Percentiles rank a stretch among this genome's conserved stretches.
phyloP scores from a whole-genome alignment of 306 rosid genomes.

The Quercus ilex region DNA sequence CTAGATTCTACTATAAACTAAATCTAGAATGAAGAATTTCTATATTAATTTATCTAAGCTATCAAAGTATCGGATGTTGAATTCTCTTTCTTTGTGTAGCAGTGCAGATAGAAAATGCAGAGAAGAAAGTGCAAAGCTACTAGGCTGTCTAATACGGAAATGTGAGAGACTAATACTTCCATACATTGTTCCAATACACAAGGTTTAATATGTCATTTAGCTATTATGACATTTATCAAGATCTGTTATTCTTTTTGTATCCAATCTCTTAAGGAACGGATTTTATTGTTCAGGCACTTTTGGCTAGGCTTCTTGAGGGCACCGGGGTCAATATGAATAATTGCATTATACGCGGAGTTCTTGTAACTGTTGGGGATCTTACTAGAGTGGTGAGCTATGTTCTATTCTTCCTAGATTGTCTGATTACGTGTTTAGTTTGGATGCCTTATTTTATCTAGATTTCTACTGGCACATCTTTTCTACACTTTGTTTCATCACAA shows the following conservation, averaged over 20 bases:
- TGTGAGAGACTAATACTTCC: constrained; percentile 93
- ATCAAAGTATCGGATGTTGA: constrained; percentile 22
- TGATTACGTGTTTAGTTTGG: background rate
- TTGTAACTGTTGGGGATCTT: constrained; percentile 96
- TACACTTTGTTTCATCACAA: too few species aligned
- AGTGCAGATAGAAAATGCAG: constrained; percentile 99
- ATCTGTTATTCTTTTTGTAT: constrained; percentile 5
- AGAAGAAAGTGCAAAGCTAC: constrained; percentile 96
- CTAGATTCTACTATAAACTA: background rate
- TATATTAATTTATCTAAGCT: background rate
- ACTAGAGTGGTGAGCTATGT: constrained; percentile 88
- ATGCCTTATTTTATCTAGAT: background rate
- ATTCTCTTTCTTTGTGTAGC: constrained; percentile 51
- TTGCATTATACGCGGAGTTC: constrained; percentile 91
- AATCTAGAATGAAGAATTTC: background rate
- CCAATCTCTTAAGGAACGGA: constrained; percentile 22
- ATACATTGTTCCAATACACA: constrained; percentile 89
- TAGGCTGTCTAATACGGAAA: constrained; percentile 89
- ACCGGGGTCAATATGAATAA: constrained; percentile 55
- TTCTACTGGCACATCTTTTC: background rate
- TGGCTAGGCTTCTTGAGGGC: constrained; percentile 77
- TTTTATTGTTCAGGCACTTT: constrained; percentile 67
- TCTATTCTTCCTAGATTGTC: constrained; percentile 16
- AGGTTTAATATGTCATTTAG: constrained; percentile 47
- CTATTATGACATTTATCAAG: constrained; percentile 2